Conservation (phyloP, 1,139 yeast genomes). For the Saccharomycopsis hybrid region DNA sequence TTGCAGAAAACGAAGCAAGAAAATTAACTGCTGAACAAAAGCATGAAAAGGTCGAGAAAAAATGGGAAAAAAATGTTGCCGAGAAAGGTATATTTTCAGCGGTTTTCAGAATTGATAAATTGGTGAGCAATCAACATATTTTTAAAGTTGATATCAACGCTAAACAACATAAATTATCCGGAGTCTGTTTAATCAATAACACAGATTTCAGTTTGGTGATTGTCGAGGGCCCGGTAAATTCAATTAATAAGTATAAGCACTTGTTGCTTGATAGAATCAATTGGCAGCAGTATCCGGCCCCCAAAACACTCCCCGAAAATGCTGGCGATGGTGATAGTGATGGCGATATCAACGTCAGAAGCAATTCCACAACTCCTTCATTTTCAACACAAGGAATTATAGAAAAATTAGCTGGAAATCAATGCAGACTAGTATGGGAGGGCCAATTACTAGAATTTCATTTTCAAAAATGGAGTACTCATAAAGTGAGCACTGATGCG, state of each 20-base stretch:
- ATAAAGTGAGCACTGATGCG: constrained; percentile 45
- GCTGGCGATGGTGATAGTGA: background rate
- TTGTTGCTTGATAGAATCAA: constrained; percentile 56
- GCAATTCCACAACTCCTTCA: background rate
- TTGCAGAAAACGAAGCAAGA: constrained; percentile 53
- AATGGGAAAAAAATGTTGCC: constrained; percentile 42
- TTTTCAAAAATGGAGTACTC: constrained; percentile 58
- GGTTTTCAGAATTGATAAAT: constrained; percentile 50
- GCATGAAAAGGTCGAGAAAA: constrained; percentile 38
- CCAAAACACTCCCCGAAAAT: constrained; percentile 1
- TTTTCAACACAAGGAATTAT: constrained; percentile 1
- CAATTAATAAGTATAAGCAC: constrained; percentile 55
- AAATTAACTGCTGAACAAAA: constrained; percentile 54
- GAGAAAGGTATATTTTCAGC: constrained; percentile 51
- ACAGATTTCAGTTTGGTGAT: constrained; percentile 48
- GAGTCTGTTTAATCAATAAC: constrained; percentile 42
- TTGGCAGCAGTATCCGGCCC: constrained; percentile 50
- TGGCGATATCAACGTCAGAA: background rate
- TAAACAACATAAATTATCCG: constrained; percentile 58
- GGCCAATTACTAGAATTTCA: constrained; percentile 54
- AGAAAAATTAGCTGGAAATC: constrained; percentile 42
- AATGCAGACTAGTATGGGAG: constrained; percentile 62
- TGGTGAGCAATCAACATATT: constrained; percentile 59
- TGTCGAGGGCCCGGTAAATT: constrained; percentile 66
- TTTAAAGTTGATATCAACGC: constrained; percentile 79